phyloP scores from a whole-genome alignment of 176 grass and related monocot genomes.

The Typha latifolia region DNA sequence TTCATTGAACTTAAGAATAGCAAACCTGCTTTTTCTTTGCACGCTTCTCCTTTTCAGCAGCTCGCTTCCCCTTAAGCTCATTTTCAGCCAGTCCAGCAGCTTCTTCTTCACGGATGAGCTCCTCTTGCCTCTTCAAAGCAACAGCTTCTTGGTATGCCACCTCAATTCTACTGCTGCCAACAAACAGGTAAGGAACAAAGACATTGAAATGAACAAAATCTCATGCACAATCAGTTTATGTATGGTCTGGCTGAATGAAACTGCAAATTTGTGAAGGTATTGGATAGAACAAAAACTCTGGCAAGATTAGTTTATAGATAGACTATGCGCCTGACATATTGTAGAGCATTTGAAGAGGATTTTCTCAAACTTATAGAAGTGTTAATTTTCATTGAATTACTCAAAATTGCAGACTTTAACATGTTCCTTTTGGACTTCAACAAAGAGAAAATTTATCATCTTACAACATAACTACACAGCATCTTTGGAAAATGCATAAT shows the following conservation, averaged over 20 bases:
- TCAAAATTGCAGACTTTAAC: too few relatives aligned
- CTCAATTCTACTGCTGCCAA: slow-evolving; percentile 77
- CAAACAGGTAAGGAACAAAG: slow-evolving; percentile 26
- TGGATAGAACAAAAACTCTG: too few relatives aligned
- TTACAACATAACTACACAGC: too few relatives aligned
- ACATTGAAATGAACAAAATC: background rate
- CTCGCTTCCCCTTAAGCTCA: slow-evolving; percentile 68
- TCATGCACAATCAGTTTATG: slow-evolving; percentile 6
- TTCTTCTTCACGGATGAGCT: slow-evolving; percentile 99
- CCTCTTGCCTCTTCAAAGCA: slow-evolving; percentile 89
- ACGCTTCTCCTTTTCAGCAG: slow-evolving; percentile 73
- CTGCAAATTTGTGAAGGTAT: background rate
- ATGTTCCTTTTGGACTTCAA: too few relatives aligned
- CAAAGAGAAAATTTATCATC: too few relatives aligned
- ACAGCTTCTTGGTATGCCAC: slow-evolving; percentile 87
- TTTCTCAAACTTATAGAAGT: too few relatives aligned
- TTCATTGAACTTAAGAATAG: slow-evolving; percentile 5
- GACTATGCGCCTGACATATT: too few relatives aligned
- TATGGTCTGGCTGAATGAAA: background rate
- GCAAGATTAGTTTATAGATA: too few relatives aligned
- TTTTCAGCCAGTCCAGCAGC: slow-evolving; percentile 55
- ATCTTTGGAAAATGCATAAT: too few relatives aligned
- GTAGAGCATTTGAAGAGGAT: too few relatives aligned
- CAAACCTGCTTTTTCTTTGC: slow-evolving; percentile 91
- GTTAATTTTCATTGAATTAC: too few relatives aligned